Evolutionary conservation across 257 asterid genomes (phyloP), one percentile per base, ranked within the genome.

Genomic region (Salvia miltiorrhiza): DNA sequence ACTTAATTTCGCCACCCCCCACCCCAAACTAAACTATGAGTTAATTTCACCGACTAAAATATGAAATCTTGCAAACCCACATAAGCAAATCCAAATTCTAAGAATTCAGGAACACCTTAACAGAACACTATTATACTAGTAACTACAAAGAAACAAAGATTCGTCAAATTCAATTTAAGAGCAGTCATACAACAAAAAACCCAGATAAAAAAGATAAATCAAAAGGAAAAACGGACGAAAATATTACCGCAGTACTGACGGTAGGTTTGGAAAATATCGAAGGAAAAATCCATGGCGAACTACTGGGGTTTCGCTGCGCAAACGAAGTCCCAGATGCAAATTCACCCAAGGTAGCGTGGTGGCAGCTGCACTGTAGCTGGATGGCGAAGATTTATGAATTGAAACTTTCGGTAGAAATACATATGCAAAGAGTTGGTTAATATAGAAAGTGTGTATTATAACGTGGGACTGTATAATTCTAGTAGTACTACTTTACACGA

Each of bases 181-280:
- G 11, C 61, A 20, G 24, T 9, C 26, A 3, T 9, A 26, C 39
- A 52, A 75, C 23, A 56, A 53, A n/a, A 53, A 70, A 67, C 67
- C 49, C 67, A 70, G 21, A 73, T 20, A 14, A 14, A 72, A 70
- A 70, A 11, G 7, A 52, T 2, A 32, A 58, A 47, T 14, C 0
- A 37, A 74, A 43, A 55, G 2, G 40, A 56, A 13, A 54, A 4
- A 0, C 9, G 10, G 16, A 12, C 4, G 0, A 4, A 0, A 13
- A 8, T 24, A 52, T 30, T 92, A 92, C 97, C 97, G 76, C 95
- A 85, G 75, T 80, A 92, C 23, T 72, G 95, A 52, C 82, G 30
- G 50, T 89, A 92, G 74, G 88, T 82, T 72, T 83, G 81, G 65
- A 78, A 85, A 35, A 92, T 73, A 70, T 89, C 92, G 65, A 80